Evolutionary conservation across 352 stramenopile genomes (phyloP).

Genomic region (Globisporangium perplexum): DNA sequence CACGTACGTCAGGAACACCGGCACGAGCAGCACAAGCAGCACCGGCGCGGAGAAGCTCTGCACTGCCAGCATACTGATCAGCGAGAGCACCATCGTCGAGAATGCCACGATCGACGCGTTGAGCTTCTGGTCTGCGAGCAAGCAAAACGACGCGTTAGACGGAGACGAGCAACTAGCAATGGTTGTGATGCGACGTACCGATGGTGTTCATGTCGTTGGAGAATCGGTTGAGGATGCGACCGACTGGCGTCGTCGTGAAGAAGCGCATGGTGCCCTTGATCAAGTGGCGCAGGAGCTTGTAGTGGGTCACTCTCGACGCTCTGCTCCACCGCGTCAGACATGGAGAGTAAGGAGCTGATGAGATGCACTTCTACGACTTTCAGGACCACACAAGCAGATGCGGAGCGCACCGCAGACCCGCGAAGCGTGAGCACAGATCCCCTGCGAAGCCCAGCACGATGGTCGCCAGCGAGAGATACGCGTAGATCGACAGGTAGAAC

Average conservation of each 20-base stretch:
- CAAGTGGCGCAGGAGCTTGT: conserved; percentile 50
- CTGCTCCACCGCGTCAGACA: conserved; percentile 15
- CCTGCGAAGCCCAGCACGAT: conserved; percentile 46
- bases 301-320: conserved; percentile 59
- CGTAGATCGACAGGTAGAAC: conserved; percentile 53
- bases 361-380: too few relatives aligned
- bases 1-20: conserved; percentile 60
- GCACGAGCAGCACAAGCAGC: conserved; percentile 47
- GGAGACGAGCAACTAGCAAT: neutral
- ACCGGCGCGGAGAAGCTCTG: conserved; percentile 37
- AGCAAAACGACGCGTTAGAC: conserved; percentile 5
- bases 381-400: neutral
- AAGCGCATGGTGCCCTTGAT: conserved; percentile 82
- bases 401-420: conserved; percentile 38
- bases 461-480: conserved; percentile 45
- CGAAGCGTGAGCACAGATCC: conserved; percentile 38
- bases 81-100: conserved; percentile 35
- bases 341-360: neutral
- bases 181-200: conserved; percentile 20
- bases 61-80: conserved; percentile 50
- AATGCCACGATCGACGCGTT: conserved; percentile 39
- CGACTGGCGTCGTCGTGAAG: conserved; percentile 80
- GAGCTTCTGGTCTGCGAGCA: conserved; percentile 47
- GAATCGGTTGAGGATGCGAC: conserved; percentile 76
- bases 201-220: conserved; percentile 64